Evolutionary conservation across 1,284 basidiomycete species (phyloP).

Genomic region (Gymnopus androsaceus): DNA sequence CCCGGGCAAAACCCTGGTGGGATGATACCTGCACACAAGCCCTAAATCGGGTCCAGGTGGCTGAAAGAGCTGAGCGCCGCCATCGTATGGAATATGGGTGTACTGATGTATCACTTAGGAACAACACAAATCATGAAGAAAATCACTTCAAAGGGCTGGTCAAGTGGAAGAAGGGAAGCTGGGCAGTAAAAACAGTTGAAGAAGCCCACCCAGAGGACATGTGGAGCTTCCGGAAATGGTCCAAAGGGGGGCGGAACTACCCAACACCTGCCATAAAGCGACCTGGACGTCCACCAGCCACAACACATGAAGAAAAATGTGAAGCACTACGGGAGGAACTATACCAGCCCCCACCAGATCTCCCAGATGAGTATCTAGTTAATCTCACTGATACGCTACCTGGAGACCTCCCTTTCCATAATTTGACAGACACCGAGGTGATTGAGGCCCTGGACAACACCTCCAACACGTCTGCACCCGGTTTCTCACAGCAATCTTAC

Average conservation of each 20-base stretch:
- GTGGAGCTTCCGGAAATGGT: conserved; percentile 20
- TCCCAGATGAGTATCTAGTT: conserved; percentile 13
- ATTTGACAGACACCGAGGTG: conserved; percentile 19
- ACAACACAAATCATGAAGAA: background rate
- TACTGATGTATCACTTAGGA: background rate
- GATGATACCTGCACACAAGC: background rate
- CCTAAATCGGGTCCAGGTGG: background rate
- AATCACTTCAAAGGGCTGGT: conserved; percentile 6
- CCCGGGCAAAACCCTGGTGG: conserved; percentile 7
- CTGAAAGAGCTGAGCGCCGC: background rate
- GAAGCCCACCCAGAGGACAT: conserved; percentile 17
- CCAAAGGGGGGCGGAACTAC: conserved; percentile 20
- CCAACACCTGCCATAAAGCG: conserved; percentile 18
- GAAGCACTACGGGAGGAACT: conserved; percentile 25
- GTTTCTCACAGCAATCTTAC: conserved; percentile 20
- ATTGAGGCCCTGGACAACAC: conserved; percentile 16
- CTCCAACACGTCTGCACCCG: conserved; percentile 20
- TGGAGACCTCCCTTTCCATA: conserved; percentile 17
- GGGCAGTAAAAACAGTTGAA: conserved; percentile 17
- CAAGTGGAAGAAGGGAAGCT: conserved; percentile 15
- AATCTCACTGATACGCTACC: conserved; percentile 8
- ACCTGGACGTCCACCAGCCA: conserved; percentile 3
- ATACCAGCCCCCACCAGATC: conserved; percentile 22
- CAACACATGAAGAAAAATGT: conserved; percentile 25
- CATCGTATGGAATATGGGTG: background rate